phyloP scores from a whole-genome alignment of 1,284 basidiomycete species.

The Earliella scabrosa region DNA sequence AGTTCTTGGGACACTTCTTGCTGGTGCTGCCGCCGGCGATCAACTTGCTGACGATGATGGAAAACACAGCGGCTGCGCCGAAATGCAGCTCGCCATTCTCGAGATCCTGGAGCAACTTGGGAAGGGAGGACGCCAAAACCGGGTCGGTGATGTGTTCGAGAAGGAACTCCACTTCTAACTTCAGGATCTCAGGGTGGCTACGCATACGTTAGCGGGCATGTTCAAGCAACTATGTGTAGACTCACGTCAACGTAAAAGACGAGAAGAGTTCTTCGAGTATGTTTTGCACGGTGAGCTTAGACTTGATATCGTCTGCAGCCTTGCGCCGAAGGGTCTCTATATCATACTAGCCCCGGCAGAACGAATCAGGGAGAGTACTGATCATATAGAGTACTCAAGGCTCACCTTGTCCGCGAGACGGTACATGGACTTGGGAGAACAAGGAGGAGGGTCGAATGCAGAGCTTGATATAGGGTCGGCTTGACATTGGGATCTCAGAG shows the following conservation, averaged over 20 bases:
- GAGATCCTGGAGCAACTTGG: not conserved
- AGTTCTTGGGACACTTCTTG: no score
- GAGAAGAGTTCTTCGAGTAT: constrained; percentile 22
- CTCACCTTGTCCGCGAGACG: constrained; percentile 26
- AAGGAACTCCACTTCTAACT: constrained; percentile 11
- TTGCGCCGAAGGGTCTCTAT: constrained; percentile 9
- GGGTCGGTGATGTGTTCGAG: not conserved
- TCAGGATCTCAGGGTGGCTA: constrained; percentile 9
- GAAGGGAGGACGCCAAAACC: not conserved
- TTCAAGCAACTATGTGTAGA: not conserved
- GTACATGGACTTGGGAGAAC: constrained; percentile 31
- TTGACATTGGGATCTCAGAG: constrained; percentile 6
- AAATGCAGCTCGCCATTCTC: not conserved
- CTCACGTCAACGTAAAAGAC: constrained; percentile 18
- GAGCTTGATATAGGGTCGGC: no score
- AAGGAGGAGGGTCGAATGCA: not conserved
- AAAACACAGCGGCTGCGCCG: not conserved
- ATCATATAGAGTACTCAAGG: no score
- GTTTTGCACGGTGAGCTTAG: constrained; percentile 14
- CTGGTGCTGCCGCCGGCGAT: no score
- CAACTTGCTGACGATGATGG: no score
- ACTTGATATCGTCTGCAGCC: constrained; percentile 13
- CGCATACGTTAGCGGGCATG: not conserved
- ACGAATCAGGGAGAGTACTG: no score
- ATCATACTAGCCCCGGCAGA: constrained; percentile 6